Conservation (phyloP, 2,329 filamentous ascomycete genomes). For the Penicillium sp. region DNA sequence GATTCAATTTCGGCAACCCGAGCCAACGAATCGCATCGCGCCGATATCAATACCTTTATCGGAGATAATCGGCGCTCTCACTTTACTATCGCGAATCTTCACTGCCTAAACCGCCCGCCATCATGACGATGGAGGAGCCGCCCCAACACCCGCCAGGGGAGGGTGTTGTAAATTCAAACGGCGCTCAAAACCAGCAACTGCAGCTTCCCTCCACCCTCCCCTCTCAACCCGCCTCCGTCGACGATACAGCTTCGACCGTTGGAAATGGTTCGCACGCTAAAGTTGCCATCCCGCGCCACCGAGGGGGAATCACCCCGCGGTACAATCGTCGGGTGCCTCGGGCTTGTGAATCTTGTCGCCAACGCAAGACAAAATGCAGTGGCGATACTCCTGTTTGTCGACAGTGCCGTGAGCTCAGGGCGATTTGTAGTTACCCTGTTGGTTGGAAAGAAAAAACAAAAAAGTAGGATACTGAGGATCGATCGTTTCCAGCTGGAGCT, state of each 20-base stretch:
- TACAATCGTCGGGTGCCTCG: slow-evolving; percentile 24
- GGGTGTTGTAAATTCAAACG: background rate
- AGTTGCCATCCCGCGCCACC: slow-evolving; percentile 34
- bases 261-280: slow-evolving; percentile 7
- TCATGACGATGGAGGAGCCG: slow-evolving; percentile 19
- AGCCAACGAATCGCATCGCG: slow-evolving; percentile 6
- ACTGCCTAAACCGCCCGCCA: slow-evolving; percentile 1
- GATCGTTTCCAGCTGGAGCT: too few species aligned
- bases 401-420: slow-evolving; percentile 38
- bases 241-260: slow-evolving; percentile 6
- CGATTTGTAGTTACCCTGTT: slow-evolving; percentile 37
- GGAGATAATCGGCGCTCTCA: background rate
- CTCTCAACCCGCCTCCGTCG: slow-evolving; percentile 7
- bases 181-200: background rate
- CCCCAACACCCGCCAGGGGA: slow-evolving; percentile 2
- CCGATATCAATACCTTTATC: background rate
- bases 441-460: slow-evolving; percentile 41
- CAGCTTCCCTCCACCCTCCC: background rate
- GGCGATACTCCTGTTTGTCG: slow-evolving; percentile 39
- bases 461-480: slow-evolving; percentile 27
- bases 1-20: background rate
- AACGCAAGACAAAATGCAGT: slow-evolving; percentile 42
- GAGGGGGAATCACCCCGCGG: slow-evolving; percentile 19
- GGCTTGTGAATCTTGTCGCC: slow-evolving; percentile 41
- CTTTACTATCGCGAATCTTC: background rate